A percentile compares a stretch with the other conserved stretches of the same genome.
Conservation (phyloP, 768 basidiomycete species). For the Nevesoporus exiguus region DNA sequence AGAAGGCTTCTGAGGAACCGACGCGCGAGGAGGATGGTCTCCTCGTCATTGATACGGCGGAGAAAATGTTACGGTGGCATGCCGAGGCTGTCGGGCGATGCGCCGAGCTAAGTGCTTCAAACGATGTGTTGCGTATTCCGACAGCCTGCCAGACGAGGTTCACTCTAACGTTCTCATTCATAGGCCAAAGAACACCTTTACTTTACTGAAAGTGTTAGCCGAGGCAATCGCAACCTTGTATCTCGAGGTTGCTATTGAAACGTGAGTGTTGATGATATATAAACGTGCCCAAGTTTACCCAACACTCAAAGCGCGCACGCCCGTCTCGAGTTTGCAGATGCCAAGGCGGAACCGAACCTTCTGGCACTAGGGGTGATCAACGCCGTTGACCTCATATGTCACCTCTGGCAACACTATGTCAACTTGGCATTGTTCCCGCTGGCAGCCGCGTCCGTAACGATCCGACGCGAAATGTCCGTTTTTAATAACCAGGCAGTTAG, state of each 20-base stretch:
- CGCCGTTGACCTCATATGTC: constrained; percentile 81
- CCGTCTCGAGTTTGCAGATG: constrained; percentile 69
- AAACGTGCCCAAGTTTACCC: background rate
- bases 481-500: constrained; percentile 89
- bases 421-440: constrained; percentile 88
- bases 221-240: constrained; percentile 83
- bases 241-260: constrained; percentile 88
- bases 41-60: constrained; percentile 70
- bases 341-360: constrained; percentile 77
- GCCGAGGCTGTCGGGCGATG: constrained; percentile 95
- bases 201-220: constrained; percentile 77
- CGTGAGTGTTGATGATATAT: constrained; percentile 50
- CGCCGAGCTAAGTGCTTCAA: constrained; percentile 78
- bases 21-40: constrained; percentile 78
- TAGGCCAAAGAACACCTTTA: constrained; percentile 87
- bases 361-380: constrained; percentile 62
- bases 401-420: constrained; percentile 96
- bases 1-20: constrained; percentile 62
- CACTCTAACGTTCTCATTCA: constrained; percentile 5
- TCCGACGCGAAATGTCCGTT: constrained; percentile 86
- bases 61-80: constrained; percentile 95
- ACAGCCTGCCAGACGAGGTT: background rate
- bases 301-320: constrained; percentile 55
- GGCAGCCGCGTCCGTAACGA: constrained; percentile 78
- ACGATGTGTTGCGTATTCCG: constrained; percentile 69